A percentile compares a stretch with the other conserved stretches of the same genome.
Evolutionary conservation across 2,329 filamentous ascomycete species (phyloP).

Genomic region (Geoglossum cookeanum): DNA sequence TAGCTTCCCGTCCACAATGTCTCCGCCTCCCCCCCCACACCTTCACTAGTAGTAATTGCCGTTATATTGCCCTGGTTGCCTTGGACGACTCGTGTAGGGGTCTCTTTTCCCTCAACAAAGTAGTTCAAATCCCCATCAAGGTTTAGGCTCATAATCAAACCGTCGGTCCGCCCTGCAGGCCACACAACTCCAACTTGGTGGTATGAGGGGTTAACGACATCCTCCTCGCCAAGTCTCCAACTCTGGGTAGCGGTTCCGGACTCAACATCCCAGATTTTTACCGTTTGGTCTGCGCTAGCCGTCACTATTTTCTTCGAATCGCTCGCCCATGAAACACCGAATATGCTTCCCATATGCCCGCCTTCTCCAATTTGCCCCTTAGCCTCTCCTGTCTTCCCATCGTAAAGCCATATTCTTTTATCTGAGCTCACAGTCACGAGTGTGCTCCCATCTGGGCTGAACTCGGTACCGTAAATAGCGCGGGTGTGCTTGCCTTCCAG

Average conservation of each 20-base stretch:
- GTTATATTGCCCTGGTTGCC: conserved; percentile 90
- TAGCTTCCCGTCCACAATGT: conserved; percentile 81
- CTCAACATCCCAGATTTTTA: conserved; percentile 85
- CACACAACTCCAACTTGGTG: conserved; percentile 93
- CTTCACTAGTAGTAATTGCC: conserved; percentile 40
- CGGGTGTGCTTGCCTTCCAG: conserved; percentile 62
- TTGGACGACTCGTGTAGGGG: conserved; percentile 53
- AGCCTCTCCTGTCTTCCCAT: conserved; percentile 84
- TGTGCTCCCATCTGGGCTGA: conserved; percentile 67
- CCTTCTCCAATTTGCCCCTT: conserved; percentile 59
- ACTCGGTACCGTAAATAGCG: conserved; percentile 73
- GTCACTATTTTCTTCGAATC: conserved; percentile 79
- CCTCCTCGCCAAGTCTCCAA: conserved; percentile 69
- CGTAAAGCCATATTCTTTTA: conserved; percentile 79
- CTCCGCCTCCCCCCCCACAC: conserved; percentile 25
- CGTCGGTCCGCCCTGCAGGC: conserved; percentile 64
- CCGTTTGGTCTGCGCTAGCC: conserved; percentile 82
- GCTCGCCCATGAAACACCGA: conserved; percentile 73
- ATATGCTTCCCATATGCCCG: conserved; percentile 85
- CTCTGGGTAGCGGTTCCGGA: conserved; percentile 56
- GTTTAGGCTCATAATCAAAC: conserved; percentile 75
- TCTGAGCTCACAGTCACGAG: conserved; percentile 88
- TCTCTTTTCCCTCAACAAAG: conserved; percentile 49
- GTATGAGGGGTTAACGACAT: conserved; percentile 49
- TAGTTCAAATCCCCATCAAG: conserved; percentile 83